Conservation (phyloP, 169 alveolate species). For the Theileria luwenshuni region DNA sequence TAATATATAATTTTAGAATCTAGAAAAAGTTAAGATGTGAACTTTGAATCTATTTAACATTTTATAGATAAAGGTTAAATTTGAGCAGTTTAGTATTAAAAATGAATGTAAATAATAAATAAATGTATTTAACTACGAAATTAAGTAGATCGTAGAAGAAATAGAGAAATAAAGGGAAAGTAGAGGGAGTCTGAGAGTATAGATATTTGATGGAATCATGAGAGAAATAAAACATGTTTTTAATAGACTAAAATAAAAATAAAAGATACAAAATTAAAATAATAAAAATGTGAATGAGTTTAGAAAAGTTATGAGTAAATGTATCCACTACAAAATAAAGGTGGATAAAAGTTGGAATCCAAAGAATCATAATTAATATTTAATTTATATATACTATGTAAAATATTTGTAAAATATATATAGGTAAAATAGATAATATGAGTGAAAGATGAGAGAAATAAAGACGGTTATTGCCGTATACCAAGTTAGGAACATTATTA, state of each 20-base stretch:
- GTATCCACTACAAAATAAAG: background rate
- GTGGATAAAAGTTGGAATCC: conserved; percentile 5
- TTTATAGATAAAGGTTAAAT: no score
- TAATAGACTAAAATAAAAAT: conserved; percentile 8
- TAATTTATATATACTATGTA: conserved; percentile 2
- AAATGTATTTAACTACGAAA: background rate
- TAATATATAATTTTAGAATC: background rate
- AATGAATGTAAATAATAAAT: background rate
- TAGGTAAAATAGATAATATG: background rate
- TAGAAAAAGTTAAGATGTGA: background rate
- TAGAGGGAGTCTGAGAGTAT: background rate
- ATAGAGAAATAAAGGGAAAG: background rate
- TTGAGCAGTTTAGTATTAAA: background rate
- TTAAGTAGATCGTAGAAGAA: background rate
- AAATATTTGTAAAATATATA: background rate
- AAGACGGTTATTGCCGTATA: background rate
- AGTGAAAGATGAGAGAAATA: background rate
- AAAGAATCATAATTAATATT: background rate
- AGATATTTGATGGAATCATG: no score
- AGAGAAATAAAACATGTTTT: no score
- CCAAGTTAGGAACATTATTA: background rate
- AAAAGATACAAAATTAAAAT: background rate
- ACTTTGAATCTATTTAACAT: conserved; percentile 4
- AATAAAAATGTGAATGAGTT: background rate
- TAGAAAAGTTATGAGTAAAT: background rate